Evolutionary conservation across 495 filamentous ascomycete species (phyloP), one percentile per base, ranked within the genome.

Genomic region (Podospora conica): DNA sequence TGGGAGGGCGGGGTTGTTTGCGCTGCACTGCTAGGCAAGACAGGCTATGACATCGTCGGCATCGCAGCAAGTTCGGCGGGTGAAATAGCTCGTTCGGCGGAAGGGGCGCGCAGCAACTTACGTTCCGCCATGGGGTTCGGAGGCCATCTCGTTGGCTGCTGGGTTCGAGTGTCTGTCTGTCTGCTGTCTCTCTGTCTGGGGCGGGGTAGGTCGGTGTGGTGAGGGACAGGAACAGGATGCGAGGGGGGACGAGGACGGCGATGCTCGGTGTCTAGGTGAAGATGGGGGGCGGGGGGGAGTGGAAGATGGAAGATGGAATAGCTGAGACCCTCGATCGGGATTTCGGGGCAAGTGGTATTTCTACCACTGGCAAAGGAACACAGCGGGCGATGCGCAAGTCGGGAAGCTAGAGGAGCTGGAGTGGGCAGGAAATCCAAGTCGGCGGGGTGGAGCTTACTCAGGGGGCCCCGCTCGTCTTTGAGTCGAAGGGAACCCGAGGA

Each of bases 21-120:
- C 40, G 15, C 18, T 2, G 15, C 18, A 48, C 18, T 8, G 5
- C 4, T 6, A 48, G 4, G 40, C 15, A 31, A 18, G 18, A 18
- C 40, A n/a, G 18, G 4, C 40, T 48, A 18, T 48, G 40, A 48
- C 18, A n/a, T 48, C 40, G 18, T 48, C 6, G 40, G n/a, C 18
- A 48, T 48, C 40, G 40, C 40, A 48, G 40, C 15, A 48, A n/a
- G 40, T 2, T 48, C 18, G 40, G 40, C 40, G 40, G 15, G 40
- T n/a, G 40, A 48, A 40, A 48, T 18, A 69, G 69, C 72, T 70
- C 68, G 67, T 68, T 66, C 60, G 57, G 64, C 27, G 53, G 61
- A 75, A 75, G 78, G 77, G 77, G 70, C 65, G 69, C 73, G 73
- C 69, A 72, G 72, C 70, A 64, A 73, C 80, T 81, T 69, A 81